Conservation (phyloP, 2,329 filamentous ascomycete species). For the Cryoendolithus antarcticus region DNA sequence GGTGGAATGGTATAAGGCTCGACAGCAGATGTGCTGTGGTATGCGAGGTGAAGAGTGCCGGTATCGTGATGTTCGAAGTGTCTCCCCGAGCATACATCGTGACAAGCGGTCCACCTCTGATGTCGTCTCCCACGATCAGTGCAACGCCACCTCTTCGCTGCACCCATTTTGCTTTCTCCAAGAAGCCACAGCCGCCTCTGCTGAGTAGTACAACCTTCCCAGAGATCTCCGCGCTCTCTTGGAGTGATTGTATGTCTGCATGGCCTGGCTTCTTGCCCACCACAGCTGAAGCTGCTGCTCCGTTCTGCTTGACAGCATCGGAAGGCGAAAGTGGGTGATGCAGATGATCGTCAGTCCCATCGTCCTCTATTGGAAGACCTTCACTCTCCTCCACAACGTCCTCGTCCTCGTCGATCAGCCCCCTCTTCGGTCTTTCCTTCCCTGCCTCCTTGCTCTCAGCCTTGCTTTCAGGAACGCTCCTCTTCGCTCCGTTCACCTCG, state of each 20-base stretch:
- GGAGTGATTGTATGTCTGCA: constrained; percentile 81
- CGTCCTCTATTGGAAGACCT: constrained; percentile 34
- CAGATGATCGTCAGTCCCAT: constrained; percentile 77
- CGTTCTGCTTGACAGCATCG: constrained; percentile 24
- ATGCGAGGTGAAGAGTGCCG: constrained; percentile 85
- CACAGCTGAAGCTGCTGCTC: constrained; percentile 23
- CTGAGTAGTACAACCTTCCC: constrained; percentile 88
- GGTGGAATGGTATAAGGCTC: constrained; percentile 64
- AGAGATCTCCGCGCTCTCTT: constrained; percentile 82
- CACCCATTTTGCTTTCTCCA: constrained; percentile 96
- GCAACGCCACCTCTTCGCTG: constrained; percentile 81
- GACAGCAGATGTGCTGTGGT: constrained; percentile 90
- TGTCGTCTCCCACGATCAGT: constrained; percentile 87
- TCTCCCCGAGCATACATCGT: constrained; percentile 98
- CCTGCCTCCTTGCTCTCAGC: constrained; percentile 7
- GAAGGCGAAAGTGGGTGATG: constrained; percentile 45
- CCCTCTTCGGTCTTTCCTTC: constrained; percentile 14
- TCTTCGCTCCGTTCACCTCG: constrained; percentile 16
- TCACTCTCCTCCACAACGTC: constrained; percentile 3
- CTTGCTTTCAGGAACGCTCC: constrained; percentile 7
- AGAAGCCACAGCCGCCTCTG: constrained; percentile 85
- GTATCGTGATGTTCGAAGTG: constrained; percentile 88
- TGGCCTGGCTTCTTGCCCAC: constrained; percentile 36
- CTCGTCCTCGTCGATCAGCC: constrained; percentile 5
- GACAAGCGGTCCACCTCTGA: constrained; percentile 74